phyloP scores from a whole-genome alignment of 257 asterid species.

The Solanum rostratum region DNA sequence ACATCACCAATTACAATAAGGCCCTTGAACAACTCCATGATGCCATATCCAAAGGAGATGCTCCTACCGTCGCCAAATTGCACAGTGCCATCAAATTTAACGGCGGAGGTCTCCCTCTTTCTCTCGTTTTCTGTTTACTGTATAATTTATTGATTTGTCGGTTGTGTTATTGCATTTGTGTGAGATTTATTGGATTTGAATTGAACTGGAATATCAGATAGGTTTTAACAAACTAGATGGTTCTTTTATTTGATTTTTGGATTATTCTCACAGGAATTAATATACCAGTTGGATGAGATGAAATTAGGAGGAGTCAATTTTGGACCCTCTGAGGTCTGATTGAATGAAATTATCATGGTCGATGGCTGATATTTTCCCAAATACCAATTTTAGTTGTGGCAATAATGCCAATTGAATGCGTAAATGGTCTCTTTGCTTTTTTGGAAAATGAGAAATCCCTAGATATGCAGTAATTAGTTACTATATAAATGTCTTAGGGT shows the following conservation, averaged over 20 bases:
- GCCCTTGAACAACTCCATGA: slow-evolving; percentile 77
- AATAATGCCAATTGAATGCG: not conserved
- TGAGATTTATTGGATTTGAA: not conserved
- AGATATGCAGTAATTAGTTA: not conserved
- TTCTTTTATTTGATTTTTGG: not conserved
- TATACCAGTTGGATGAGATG: not conserved
- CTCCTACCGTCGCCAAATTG: slow-evolving; percentile 57
- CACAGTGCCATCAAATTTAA: slow-evolving; percentile 89
- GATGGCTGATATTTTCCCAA: not conserved
- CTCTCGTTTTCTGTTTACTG: not conserved
- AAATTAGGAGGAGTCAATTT: not conserved
- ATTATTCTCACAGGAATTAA: not conserved
- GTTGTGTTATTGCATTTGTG: not conserved
- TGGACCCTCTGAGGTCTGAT: not conserved
- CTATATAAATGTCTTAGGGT: not conserved
- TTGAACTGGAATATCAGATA: not conserved
- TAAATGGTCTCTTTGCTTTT: not conserved
- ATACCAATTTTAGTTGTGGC: not conserved
- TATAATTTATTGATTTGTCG: not conserved
- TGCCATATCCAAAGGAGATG: slow-evolving; percentile 62
- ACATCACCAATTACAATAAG: slow-evolving; percentile 79
- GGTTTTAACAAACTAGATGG: not conserved
- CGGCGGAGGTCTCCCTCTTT: slow-evolving; percentile 62
- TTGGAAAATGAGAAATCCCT: not conserved
- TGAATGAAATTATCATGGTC: not conserved